Base-by-base conservation (phyloP, 176 grass and related monocot genomes). In the Dactylis glomerata region DNA sequence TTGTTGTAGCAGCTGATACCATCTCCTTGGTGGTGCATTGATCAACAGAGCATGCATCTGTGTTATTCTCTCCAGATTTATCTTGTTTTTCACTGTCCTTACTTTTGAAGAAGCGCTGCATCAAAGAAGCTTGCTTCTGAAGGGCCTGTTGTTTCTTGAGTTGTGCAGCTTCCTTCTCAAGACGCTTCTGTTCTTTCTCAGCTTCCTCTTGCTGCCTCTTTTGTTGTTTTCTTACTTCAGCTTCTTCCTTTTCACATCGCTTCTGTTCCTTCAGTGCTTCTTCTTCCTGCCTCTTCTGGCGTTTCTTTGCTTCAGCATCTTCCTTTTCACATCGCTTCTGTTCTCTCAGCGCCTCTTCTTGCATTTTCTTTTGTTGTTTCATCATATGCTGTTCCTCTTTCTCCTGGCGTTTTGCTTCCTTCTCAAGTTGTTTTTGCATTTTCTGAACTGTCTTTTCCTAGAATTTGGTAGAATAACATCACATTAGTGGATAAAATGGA, bases 111-210 rank as follows among this genome's bases (percentile, higher is more conserved):
- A 99, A 94, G 0, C 88, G 87, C 32, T 99, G 86, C 96, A 99
- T 99, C 83, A 99, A 83, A 79, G 62, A 89, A 67, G 91, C 96
- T 92, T 99, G 96, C 52, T 99, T 99, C 69, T 95, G 77, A 55
- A 98, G 80, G 65, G 32, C 81, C 30, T 78, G 62, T 78, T 92
- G 92, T 46, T 93, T 95, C 79, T 91, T 98, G 70, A 94, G 77
- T 55, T 94, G 81, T 15, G 81, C 87, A 51, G 91, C 93, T 89
- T 96, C 91, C 86, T 99, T 99, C 73, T 92, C 93, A 79, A 76
- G 83, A 71, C 93, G 86, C 73, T 90, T 93, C 68, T 87, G 91
- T 87, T 95, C 93, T 86, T 85, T 93, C 34, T 92, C 93, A 88
- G 87, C 87, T 38, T 95, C 89, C 68, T 98, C 93, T 84, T 96